Base-by-base conservation (phyloP, 208 protist genomes). In the Leishmania martiniquensis region DNA sequence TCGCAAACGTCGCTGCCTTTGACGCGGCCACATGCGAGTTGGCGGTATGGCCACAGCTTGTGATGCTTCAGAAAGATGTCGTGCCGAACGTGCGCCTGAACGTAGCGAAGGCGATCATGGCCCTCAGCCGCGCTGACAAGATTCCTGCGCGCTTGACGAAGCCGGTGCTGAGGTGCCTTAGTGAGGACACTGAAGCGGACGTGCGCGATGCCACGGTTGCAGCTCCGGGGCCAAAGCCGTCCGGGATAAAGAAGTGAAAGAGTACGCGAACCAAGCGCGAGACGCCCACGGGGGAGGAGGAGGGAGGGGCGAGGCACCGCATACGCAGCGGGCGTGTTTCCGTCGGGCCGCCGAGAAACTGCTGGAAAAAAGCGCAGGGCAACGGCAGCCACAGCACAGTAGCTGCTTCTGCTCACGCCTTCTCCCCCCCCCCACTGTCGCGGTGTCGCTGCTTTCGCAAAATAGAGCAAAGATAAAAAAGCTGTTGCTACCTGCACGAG, bases 41-140 rank as follows among this genome's bases (percentile, higher is more conserved):
- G 15, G 75, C 77, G 49, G 86, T 95, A 68, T 94, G 91, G 87
- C 93, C 91, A 10, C 86, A 87, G 37, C 76, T 97, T 20, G 74
- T 87, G 62, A 82, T 86, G 71, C 85, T 97, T 49, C 83, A 82
- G 67, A 78, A 84, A 42, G 94, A 97, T 67, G 67, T 76, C 1
- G 89, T 97, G n/a, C 81, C 90, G 6, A 97, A 97, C 75, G 94
- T 97, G 72, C 94, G 94, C 1, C 68, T 96, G 57, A 93, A 93
- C 76, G 90, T 92, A 12, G 92, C 91, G 59, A 86, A 88, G 75
- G 91, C 90, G 9, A 80, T 94, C 29, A 62, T 88, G 25, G 87
- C 89, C 44, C 85, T 95, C 32, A 86, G 82, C 47, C 57, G 51
- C 20, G 76, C 76, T 4, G 84, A 87, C 29, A 92, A 94, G 78